Conservation (phyloP, 169 alveolate genomes). For the Sarcocystis neurona region DNA sequence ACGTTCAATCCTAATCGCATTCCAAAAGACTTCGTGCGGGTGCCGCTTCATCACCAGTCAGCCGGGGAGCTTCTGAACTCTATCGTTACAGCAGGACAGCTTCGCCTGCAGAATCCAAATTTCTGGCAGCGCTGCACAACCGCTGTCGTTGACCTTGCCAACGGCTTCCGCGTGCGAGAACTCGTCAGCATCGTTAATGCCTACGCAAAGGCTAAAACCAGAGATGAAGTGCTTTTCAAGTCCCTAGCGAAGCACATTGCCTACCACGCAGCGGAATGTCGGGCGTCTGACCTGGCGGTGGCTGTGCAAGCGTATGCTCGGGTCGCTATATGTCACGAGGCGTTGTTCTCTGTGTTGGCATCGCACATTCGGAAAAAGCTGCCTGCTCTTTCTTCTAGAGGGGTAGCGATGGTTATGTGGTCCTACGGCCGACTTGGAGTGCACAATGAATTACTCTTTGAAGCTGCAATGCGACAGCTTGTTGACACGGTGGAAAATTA, state of each 20-base stretch:
- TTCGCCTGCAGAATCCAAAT: slow-evolving; percentile 45
- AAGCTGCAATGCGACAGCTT: neutral
- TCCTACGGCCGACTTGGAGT: slow-evolving; percentile 49
- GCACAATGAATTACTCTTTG: slow-evolving; percentile 5
- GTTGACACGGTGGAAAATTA: slow-evolving; percentile 27
- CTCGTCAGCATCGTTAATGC: slow-evolving; percentile 56
- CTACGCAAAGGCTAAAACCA: slow-evolving; percentile 49
- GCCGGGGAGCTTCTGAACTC: slow-evolving; percentile 60
- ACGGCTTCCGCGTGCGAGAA: slow-evolving; percentile 58
- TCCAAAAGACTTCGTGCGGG: slow-evolving; percentile 51
- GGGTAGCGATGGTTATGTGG: slow-evolving; percentile 54
- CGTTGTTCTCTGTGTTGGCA: slow-evolving; percentile 59
- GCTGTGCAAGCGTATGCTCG: slow-evolving; percentile 62
- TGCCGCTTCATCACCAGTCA: slow-evolving; percentile 60
- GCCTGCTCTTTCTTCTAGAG: slow-evolving; percentile 55
- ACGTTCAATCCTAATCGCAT: slow-evolving; percentile 43
- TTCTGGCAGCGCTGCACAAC: slow-evolving; percentile 68
- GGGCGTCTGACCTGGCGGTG: slow-evolving; percentile 65
- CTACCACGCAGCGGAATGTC: slow-evolving; percentile 54
- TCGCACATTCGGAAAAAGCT: slow-evolving; percentile 23
- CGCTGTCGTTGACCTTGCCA: slow-evolving; percentile 53
- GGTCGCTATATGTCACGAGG: slow-evolving; percentile 33
- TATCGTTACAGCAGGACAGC: slow-evolving; percentile 50
- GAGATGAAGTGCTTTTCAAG: slow-evolving; percentile 47
- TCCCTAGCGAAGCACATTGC: slow-evolving; percentile 53